phyloP scores from a whole-genome alignment of 108 stramenopile genomes.

The Stephanodiscus triporus region DNA sequence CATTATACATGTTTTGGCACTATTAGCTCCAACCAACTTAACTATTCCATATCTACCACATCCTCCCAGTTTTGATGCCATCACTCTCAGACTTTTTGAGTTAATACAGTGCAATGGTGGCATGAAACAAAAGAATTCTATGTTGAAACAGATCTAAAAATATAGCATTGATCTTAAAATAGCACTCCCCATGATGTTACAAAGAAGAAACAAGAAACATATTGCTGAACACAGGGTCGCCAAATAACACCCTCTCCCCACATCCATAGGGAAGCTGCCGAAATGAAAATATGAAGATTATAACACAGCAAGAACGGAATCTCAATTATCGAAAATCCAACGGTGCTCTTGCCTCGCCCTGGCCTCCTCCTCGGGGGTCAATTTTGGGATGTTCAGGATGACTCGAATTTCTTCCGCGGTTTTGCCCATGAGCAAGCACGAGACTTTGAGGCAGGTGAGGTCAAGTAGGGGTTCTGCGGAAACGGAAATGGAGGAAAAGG shows the following conservation, averaged over 20 bases:
- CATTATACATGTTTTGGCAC: no score
- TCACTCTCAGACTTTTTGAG: no score
- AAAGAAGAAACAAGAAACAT: no score
- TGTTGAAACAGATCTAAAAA: no score
- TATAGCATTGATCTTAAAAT: no score
- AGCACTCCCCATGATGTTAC: no score
- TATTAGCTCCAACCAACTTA: no score
- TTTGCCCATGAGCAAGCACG: conserved; percentile 76
- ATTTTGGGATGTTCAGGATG: conserved; percentile 72
- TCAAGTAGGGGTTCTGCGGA: conserved; percentile 72
- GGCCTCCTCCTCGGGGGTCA: conserved; percentile 78
- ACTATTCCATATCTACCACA: no score
- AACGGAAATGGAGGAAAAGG: not conserved
- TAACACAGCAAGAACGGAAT: not conserved
- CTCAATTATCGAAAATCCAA: conserved; percentile 84
- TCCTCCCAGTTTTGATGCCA: no score
- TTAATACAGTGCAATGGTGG: no score
- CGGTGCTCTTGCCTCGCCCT: conserved; percentile 70
- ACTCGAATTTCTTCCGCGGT: conserved; percentile 75
- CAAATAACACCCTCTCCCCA: not conserved
- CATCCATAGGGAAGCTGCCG: not conserved
- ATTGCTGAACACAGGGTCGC: not conserved
- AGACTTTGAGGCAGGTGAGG: conserved; percentile 73
- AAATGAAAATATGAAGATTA: not conserved
- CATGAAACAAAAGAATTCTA: no score